Percentiles rank a stretch among this genome's conserved stretches.
Evolutionary conservation across 1,284 basidiomycete species (phyloP).

Genomic region (Mycosarcoma maydis): DNA sequence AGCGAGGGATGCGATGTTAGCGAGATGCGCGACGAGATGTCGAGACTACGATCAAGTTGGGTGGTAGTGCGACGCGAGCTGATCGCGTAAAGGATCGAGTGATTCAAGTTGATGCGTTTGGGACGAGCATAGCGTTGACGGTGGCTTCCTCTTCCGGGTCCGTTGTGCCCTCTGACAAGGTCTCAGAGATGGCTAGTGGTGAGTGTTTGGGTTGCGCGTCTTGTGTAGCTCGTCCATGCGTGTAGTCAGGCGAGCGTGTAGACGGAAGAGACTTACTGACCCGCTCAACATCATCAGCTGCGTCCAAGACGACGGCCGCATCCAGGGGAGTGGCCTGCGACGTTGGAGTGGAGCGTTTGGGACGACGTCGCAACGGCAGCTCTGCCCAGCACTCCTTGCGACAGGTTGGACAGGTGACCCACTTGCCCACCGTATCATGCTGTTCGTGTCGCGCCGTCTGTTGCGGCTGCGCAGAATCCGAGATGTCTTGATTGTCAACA

Average conservation of each 20-base stretch:
- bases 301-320: neutral
- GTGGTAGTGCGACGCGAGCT: no score
- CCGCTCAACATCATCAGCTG: neutral
- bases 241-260: no score
- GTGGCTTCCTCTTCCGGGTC: constrained; percentile 15
- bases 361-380: constrained; percentile 46
- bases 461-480: constrained; percentile 1
- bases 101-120: neutral
- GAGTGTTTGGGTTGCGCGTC: no score
- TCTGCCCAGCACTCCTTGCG: constrained; percentile 61
- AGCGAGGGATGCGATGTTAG: neutral
- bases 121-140: constrained; percentile 19
- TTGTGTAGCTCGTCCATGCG: no score
- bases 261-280: no score
- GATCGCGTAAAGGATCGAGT: neutral
- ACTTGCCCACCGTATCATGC: constrained; percentile 53
- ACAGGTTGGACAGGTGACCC: constrained; percentile 60
- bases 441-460: constrained; percentile 18
- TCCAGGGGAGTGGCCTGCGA: neutral
- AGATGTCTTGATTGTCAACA: neutral
- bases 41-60: no score
- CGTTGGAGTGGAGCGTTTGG: constrained; percentile 10
- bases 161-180: neutral
- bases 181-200: no score
- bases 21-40: neutral